Evolutionary conservation across 371 early-diverging fungal genomes (phyloP).

Genomic region (Rhizomucor miehei): DNA sequence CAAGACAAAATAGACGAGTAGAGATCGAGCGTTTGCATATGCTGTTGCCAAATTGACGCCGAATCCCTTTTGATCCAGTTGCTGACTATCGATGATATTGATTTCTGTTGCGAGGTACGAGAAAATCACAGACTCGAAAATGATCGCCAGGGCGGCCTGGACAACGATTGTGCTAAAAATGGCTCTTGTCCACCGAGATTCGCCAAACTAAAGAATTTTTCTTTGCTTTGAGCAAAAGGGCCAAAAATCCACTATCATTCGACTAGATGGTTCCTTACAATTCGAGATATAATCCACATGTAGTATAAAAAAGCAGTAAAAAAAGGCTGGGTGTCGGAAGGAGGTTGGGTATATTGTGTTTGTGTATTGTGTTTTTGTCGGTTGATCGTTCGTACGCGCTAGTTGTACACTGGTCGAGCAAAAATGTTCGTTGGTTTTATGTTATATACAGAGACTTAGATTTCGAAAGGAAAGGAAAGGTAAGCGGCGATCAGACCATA

Average conservation of each 20-base stretch:
- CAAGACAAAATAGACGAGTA: slow-evolving; percentile 40
- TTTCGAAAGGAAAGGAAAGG: too few species aligned
- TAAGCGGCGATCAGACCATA: neutral
- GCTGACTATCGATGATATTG: slow-evolving; percentile 30
- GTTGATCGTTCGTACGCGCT: too few species aligned
- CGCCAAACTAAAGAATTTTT: slow-evolving; percentile 38
- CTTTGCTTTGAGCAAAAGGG: neutral
- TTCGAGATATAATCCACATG: slow-evolving; percentile 39
- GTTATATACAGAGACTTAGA: too few species aligned
- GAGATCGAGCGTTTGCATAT: slow-evolving; percentile 44
- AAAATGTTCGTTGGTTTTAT: too few species aligned
- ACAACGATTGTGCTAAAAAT: slow-evolving; percentile 32
- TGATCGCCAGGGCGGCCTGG: slow-evolving; percentile 38
- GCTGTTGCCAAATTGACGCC: slow-evolving; percentile 24
- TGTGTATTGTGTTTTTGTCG: too few species aligned
- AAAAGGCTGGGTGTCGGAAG: neutral
- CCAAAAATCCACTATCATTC: neutral
- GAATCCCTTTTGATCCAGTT: slow-evolving; percentile 28
- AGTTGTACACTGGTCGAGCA: too few species aligned
- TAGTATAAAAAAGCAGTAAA: slow-evolving; percentile 5
- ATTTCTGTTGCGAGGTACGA: slow-evolving; percentile 28
- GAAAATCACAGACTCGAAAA: slow-evolving; percentile 44
- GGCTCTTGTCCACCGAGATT: slow-evolving; percentile 47
- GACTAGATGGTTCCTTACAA: slow-evolving; percentile 25
- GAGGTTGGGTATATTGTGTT: too few species aligned